phyloP scores from a whole-genome alignment of 1,284 basidiomycete species.

The Cryptococcus hybrid region DNA sequence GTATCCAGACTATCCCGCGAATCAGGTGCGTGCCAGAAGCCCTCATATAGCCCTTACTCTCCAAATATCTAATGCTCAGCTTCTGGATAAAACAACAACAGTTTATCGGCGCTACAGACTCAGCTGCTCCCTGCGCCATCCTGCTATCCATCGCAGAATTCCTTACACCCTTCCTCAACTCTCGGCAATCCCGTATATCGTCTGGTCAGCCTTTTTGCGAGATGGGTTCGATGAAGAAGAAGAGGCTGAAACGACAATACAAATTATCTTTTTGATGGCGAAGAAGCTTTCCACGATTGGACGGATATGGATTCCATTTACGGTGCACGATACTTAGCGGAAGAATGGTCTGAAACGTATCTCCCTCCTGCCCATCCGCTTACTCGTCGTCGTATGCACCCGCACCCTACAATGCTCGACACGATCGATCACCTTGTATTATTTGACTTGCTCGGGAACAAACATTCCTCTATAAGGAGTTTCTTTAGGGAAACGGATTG shows the following conservation, averaged over 20 bases:
- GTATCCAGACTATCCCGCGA: conserved; percentile 66
- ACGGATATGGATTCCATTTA: conserved; percentile 88
- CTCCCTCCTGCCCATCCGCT: conserved; percentile 55
- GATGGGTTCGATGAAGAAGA: conserved; percentile 61
- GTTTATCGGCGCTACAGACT: conserved; percentile 98
- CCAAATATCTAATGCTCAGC: not conserved
- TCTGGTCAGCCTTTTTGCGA: conserved; percentile 38
- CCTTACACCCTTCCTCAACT: conserved; percentile 67
- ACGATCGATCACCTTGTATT: conserved; percentile 86
- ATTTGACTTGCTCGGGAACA: conserved; percentile 80
- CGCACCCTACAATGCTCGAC: conserved; percentile 62
- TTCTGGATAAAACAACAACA: conserved; percentile 36
- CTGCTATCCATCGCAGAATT: conserved; percentile 85
- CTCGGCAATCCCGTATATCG: conserved; percentile 60
- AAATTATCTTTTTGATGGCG: conserved; percentile 98
- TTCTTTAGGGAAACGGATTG: conserved; percentile 87
- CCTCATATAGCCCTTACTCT: not conserved
- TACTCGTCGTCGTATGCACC: conserved; percentile 60
- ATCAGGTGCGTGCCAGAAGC: conserved; percentile 58
- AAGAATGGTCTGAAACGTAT: conserved; percentile 73
- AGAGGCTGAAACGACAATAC: conserved; percentile 76
- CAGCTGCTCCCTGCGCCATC: conserved; percentile 92
- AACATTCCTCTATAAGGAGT: conserved; percentile 67
- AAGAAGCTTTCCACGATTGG: conserved; percentile 94
- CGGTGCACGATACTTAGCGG: conserved; percentile 87